Evolutionary conservation across 441 rosid species (phyloP), one percentile per base, ranked within the genome.

Genomic region (Populus hybrid): DNA sequence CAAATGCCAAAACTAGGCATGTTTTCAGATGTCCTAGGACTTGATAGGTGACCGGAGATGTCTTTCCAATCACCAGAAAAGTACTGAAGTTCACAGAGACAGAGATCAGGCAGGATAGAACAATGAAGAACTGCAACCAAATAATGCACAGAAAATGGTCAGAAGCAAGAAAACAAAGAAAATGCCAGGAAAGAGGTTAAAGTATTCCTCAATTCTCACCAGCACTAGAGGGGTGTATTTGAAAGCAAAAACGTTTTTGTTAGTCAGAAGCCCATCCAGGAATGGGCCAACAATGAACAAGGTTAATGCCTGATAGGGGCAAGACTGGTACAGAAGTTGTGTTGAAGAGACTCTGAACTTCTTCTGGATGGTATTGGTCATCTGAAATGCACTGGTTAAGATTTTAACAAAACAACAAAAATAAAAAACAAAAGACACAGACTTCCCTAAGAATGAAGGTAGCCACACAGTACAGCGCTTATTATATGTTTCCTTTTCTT

Each of bases 341-440:
- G 99, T 95, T 32, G 98, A 95, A 70, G 99, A 95, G 70, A 95
- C 99, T 83, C 92, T 95, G 87, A 92, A 95, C 85, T 94, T 95
- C 92, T 93, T 95, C 90, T 95, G 99, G 86, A 95, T 95, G 50
- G 99, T 95, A 84, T 95, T 95, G 79, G 99, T 95, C 99, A 95
- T 95, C 99, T 95, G 86, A 80, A 65, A 57, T 69, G 36, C 69
- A 61, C 35, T 75, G 81, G 92, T 95, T 83, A 92, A 92, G 97
- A 69, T 78, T 82, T 80, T 35, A 69, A 75, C 81, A 80, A 70
- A 38, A 28, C 30, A 28, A 28, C 30, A 28, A 28, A 28, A 28
- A 28, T 28, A 28, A 28, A 28, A 28, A 28, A 28, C 30, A 28
- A 28, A 28, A 28, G 30, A 28, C 30, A 28, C 30, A 63, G 30